A percentile compares a stretch with the other conserved stretches of the same genome.
Evolutionary conservation across 1,139 yeast genomes (phyloP).

Genomic region (Kodamaea derodonti): DNA sequence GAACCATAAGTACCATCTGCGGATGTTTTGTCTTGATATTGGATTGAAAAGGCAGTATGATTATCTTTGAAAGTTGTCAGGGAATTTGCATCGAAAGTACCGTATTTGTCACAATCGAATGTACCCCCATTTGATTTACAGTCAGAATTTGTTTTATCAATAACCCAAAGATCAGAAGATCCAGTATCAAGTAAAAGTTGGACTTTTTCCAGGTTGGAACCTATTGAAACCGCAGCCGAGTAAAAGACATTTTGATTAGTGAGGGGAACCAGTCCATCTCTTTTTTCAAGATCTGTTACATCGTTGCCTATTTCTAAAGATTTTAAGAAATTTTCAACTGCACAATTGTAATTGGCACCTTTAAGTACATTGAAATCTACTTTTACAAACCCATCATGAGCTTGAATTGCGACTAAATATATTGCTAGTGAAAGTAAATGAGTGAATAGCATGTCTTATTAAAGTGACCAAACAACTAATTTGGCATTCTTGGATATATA

Average conservation of each 20-base stretch:
- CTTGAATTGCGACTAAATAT: conserved; percentile 12
- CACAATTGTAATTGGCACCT: conserved; percentile 14
- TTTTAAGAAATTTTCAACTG: conserved; percentile 13
- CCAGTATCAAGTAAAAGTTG: conserved; percentile 63
- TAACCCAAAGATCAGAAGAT: conserved; percentile 65
- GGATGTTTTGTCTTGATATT: conserved; percentile 29
- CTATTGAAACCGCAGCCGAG: conserved; percentile 42
- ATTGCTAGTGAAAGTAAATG: conserved; percentile 12
- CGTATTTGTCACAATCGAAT: conserved; percentile 38
- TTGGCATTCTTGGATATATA: too few species aligned
- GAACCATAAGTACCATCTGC: conserved; percentile 52
- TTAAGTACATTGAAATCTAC: conserved; percentile 19
- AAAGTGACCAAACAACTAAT: too few species aligned
- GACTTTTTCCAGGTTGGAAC: conserved; percentile 52
- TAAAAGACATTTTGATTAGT: conserved; percentile 22
- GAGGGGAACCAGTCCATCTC: conserved; percentile 5
- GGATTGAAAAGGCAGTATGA: conserved; percentile 32
- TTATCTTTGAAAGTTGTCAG: conserved; percentile 48
- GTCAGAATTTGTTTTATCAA: conserved; percentile 19
- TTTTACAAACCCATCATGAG: conserved; percentile 21
- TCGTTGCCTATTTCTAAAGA: not conserved
- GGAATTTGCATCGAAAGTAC: conserved; percentile 45
- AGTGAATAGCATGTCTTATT: conserved; percentile 6
- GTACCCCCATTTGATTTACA: conserved; percentile 20
- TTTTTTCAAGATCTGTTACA: not conserved